These are phyloP conservation scores for Alternaria burnsii DNA, from an alignment of 2,329 filamentous ascomycete genomes.

Conservation along the genomic window DNA sequence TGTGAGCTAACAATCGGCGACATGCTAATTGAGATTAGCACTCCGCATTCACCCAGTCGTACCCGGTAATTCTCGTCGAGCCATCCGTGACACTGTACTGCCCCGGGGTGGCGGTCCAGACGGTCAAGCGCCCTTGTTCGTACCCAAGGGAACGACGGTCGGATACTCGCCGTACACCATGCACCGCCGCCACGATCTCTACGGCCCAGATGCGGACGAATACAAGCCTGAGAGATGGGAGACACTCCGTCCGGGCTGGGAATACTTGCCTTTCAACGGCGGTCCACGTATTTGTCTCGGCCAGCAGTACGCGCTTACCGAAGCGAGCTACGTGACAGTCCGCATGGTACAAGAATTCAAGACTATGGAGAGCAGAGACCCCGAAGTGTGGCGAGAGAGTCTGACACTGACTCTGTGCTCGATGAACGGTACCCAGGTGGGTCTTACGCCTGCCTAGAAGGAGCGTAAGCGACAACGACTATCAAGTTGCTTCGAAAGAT, in stretches of 20 bases:
- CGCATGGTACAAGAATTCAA: constrained; percentile 45
- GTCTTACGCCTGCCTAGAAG: constrained; percentile 35
- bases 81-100: constrained; percentile 60
- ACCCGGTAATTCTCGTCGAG: constrained; percentile 62
- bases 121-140: constrained; percentile 59
- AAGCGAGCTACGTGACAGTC: constrained; percentile 47
- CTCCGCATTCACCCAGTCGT: constrained; percentile 65
- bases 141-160: constrained; percentile 58
- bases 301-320: constrained; percentile 49
- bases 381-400: constrained; percentile 40
- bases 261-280: constrained; percentile 52
- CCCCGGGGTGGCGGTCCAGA: constrained; percentile 61
- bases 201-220: constrained; percentile 58
- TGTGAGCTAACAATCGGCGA: background rate
- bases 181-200: constrained; percentile 60
- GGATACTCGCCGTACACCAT: constrained; percentile 55
- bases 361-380: constrained; percentile 40
- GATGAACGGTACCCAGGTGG: constrained; percentile 42
- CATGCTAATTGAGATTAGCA: constrained; percentile 36
- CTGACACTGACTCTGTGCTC: constrained; percentile 42
- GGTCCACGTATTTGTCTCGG: constrained; percentile 51
- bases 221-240: constrained; percentile 62
- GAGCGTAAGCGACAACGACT: constrained; percentile 2
- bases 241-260: constrained; percentile 46
- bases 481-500: constrained; percentile 19